Base-by-base conservation (phyloP, 2,329 filamentous ascomycete species). In the Microcyclospora pomicola region DNA sequence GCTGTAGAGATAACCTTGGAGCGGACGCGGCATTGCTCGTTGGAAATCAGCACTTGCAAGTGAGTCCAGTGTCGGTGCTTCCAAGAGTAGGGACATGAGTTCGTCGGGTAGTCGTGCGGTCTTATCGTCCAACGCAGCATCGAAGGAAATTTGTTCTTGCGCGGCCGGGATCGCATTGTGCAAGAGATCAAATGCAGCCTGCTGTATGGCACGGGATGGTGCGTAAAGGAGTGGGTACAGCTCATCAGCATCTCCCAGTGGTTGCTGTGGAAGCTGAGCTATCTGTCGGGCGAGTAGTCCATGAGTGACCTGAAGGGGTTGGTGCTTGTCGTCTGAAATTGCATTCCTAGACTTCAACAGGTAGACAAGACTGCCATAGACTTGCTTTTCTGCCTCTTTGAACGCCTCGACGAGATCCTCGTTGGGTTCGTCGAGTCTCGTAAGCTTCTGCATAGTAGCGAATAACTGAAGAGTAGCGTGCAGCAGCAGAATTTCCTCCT, bases 401-500 rank as follows among this genome's bases (percentile, higher is more conserved):
- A 88, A 71, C 0, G 76, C 75, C 51, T 95, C 87, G 11, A 76
- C 63, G 1, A 95, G 68, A 55, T 96, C 88, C 45, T 96, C 88
- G 45, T 94, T 95, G 2, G 79, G 70, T 13, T 87, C 80, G 13
- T 75, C 67, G 7, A 53, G 53, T 14, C 53, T 53, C 1, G 63
- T 60, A 0, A 88, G 59, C 2, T 64, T 66, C 44, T 76, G 72
- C 2, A 96, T 56, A 0, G 67, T 66, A 12, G 67, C 67, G 42
- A 80, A 75, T 0, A 96, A 65, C 52, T 78, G 80, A 16, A 95
- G 65, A 0, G 83, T 83, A 5, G 80, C 71, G 52, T 87, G 71
- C 0, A 86, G 64, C 16, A 79, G 39, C 1, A 54, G 33, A 10
- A 59, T 43, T 12, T 41, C 43, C 12, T 35, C 35, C 28, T 54